Percentiles rank a stretch among this genome's conserved stretches.
Conservation (phyloP, 345 rosid species). For the Kernera saxatilis region DNA sequence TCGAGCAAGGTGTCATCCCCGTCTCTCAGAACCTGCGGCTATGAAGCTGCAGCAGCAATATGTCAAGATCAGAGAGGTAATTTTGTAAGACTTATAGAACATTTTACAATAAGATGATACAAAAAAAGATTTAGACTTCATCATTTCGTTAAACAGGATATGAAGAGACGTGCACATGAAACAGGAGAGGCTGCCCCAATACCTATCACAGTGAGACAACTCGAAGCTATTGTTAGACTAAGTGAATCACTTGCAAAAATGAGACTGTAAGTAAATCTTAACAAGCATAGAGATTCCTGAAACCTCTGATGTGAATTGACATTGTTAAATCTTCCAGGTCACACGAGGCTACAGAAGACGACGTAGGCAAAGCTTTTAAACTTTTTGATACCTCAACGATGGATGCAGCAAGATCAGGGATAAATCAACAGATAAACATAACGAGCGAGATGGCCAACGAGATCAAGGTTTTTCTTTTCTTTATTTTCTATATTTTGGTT, state of each 20-base stretch:
- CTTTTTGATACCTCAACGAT: constrained; percentile 91
- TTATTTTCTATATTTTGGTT: neutral
- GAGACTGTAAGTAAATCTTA: constrained; percentile 64
- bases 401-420: constrained; percentile 96
- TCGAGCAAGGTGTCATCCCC: constrained; percentile 75
- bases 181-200: constrained; percentile 83
- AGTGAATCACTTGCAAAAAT: constrained; percentile 94
- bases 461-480: constrained; percentile 50
- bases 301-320: neutral
- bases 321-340: constrained; percentile 41
- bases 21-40: constrained; percentile 75
- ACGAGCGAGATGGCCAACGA: constrained; percentile 77
- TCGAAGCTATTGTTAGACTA: constrained; percentile 86
- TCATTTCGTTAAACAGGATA: constrained; percentile 43
- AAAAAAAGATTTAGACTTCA: neutral
- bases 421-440: constrained; percentile 77
- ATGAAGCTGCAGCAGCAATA: constrained; percentile 67
- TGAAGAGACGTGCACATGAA: constrained; percentile 95
- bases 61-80: constrained; percentile 84
- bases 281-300: neutral
- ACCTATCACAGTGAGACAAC: constrained; percentile 92
- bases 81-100: neutral
- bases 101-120: neutral
- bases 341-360: constrained; percentile 73
- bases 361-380: constrained; percentile 81